Conservation (phyloP, 1,284 basidiomycete genomes). For the Marasmius oreades region DNA sequence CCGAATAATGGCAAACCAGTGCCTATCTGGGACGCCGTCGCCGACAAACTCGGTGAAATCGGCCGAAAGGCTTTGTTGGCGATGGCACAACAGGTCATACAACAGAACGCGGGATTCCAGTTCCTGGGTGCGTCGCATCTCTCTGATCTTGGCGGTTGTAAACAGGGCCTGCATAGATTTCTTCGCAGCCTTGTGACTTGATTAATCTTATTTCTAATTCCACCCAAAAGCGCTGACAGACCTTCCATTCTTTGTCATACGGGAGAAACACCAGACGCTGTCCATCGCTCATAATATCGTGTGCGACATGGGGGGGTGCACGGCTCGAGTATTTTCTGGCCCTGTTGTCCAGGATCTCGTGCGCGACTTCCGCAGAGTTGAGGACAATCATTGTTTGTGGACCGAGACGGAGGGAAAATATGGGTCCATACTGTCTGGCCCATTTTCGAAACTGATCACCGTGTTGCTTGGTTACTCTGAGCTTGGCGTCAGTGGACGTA, state of each 20-base stretch:
- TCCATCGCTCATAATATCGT: slow-evolving; percentile 28
- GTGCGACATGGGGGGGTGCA: slow-evolving; percentile 25
- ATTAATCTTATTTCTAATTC: not conserved
- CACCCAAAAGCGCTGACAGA: too few relatives aligned
- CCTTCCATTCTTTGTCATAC: slow-evolving; percentile 22
- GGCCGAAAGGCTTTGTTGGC: slow-evolving; percentile 12
- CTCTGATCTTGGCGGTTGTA: not conserved
- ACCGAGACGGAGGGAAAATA: slow-evolving; percentile 25
- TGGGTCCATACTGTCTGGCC: slow-evolving; percentile 26
- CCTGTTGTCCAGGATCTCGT: slow-evolving; percentile 29
- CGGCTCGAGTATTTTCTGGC: slow-evolving; percentile 25
- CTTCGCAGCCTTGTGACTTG: not conserved
- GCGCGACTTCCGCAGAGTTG: slow-evolving; percentile 28
- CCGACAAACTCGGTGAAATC: slow-evolving; percentile 1
- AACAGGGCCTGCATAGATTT: not conserved
- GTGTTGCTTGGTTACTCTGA: too few relatives aligned
- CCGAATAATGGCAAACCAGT: slow-evolving; percentile 26
- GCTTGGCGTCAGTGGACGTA: too few relatives aligned
- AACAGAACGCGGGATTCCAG: slow-evolving; percentile 18
- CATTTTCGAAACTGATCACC: slow-evolving; percentile 23
- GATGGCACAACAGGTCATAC: slow-evolving; percentile 21
- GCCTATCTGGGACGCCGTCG: slow-evolving; percentile 23
- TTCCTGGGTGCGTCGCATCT: not conserved
- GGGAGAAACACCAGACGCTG: slow-evolving; percentile 27
- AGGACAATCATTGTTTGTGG: slow-evolving; percentile 28